Evolutionary conservation across 108 stramenopile species (phyloP).

Genomic region (Schizochytrium sp.): DNA sequence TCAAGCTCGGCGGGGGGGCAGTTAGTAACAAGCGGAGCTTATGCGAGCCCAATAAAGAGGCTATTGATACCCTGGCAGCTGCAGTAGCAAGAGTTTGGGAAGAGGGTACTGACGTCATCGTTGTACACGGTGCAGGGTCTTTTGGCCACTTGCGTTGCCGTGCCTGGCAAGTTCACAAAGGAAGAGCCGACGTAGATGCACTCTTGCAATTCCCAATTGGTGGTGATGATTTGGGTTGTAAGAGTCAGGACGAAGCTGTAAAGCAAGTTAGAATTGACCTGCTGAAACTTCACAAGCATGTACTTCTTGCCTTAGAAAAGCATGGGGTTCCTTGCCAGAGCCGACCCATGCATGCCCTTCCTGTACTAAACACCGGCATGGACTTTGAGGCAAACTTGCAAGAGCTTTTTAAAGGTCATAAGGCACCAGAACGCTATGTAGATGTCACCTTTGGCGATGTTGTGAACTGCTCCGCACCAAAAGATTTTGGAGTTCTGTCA

Average conservation of each 20-base stretch:
- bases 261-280: background rate
- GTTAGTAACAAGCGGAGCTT: background rate
- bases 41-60: background rate
- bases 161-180: conserved; percentile 14
- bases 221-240: background rate
- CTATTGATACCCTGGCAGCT: conserved; percentile 8
- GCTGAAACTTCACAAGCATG: background rate
- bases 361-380: background rate
- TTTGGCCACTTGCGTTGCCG: conserved; percentile 30
- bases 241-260: conserved; percentile 19
- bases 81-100: background rate
- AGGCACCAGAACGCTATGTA: background rate
- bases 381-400: background rate
- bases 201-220: background rate
- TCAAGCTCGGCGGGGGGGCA: conserved; percentile 56
- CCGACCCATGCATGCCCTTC: background rate
- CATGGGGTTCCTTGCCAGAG: background rate
- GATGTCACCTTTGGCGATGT: conserved; percentile 54
- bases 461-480: background rate
- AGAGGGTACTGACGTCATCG: background rate
- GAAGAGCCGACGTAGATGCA: background rate
- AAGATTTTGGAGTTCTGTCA: conserved; percentile 45
- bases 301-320: background rate
- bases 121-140: conserved; percentile 54
- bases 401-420: background rate